phyloP scores from a whole-genome alignment of 2,329 filamentous ascomycete genomes.

The Didymella keratinophila region DNA sequence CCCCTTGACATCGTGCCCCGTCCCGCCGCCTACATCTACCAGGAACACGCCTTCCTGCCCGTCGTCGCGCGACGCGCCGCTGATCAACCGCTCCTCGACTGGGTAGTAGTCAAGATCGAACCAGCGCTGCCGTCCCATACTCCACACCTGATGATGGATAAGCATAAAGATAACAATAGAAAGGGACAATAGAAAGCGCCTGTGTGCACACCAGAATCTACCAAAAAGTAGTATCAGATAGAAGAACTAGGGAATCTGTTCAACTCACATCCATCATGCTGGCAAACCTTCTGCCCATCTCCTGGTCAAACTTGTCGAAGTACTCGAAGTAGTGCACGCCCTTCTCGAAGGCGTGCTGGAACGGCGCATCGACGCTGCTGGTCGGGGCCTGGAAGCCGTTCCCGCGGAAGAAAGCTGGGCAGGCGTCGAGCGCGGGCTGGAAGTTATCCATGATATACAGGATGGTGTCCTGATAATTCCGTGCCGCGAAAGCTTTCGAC shows the following conservation, averaged over 20 bases:
- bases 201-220: too few species aligned
- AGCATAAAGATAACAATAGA: too few species aligned
- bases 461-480: slow-evolving; percentile 34
- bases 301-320: slow-evolving; percentile 29
- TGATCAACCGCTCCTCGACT: slow-evolving; percentile 33
- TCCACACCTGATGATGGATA: slow-evolving; percentile 23
- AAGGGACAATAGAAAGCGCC: too few species aligned
- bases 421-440: slow-evolving; percentile 28
- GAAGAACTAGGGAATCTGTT: too few species aligned
- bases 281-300: slow-evolving; percentile 37
- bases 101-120: slow-evolving; percentile 35
- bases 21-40: slow-evolving; percentile 37
- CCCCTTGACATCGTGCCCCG: slow-evolving; percentile 36
- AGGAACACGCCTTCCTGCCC: slow-evolving; percentile 24
- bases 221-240: too few species aligned
- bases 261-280: slow-evolving; percentile 34
- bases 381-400: slow-evolving; percentile 29
- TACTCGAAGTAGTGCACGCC: slow-evolving; percentile 36
- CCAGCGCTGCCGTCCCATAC: slow-evolving; percentile 35
- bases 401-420: slow-evolving; percentile 29
- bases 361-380: slow-evolving; percentile 29
- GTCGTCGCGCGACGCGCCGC: slow-evolving; percentile 18
- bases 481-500: slow-evolving; percentile 27
- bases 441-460: slow-evolving; percentile 34
- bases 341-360: slow-evolving; percentile 33